Conservation (phyloP, 2,329 filamentous ascomycete species). For the Aspergillus sp. region DNA sequence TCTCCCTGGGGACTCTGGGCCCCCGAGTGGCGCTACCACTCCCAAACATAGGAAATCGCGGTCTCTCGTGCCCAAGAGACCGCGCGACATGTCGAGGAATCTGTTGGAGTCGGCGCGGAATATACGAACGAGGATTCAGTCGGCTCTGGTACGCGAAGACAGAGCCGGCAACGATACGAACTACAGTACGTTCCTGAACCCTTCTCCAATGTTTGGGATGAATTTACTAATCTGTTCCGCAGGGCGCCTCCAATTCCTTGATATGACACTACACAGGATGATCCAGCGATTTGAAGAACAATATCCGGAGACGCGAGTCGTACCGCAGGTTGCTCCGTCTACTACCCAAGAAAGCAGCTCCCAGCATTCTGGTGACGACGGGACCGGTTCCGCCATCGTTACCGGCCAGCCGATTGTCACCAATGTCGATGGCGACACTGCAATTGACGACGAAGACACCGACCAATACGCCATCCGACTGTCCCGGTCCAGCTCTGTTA, state of each 20-base stretch:
- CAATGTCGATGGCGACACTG: conserved; percentile 22
- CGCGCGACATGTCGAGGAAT: conserved; percentile 89
- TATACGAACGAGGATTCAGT: conserved; percentile 73
- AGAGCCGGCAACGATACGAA: conserved; percentile 62
- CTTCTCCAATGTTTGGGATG: conserved; percentile 1
- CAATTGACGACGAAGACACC: conserved; percentile 33
- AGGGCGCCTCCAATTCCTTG: conserved; percentile 76
- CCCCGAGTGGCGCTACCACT: conserved; percentile 46
- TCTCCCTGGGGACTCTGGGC: conserved; percentile 28
- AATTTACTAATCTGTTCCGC: conserved; percentile 18
- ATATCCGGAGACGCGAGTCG: conserved; percentile 73
- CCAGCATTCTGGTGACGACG: conserved; percentile 26
- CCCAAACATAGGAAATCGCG: conserved; percentile 44
- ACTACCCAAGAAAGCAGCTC: conserved; percentile 20
- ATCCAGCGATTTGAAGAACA: conserved; percentile 95
- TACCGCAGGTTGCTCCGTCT: conserved; percentile 13
- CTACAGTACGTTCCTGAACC: conserved; percentile 53
- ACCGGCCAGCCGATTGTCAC: conserved; percentile 23
- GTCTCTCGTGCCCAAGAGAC: conserved; percentile 50
- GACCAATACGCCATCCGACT: conserved; percentile 39
- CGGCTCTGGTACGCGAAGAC: conserved; percentile 68
- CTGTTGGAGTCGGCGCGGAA: conserved; percentile 79
- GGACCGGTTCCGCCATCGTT: conserved; percentile 9
- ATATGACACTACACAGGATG: conserved; percentile 78
- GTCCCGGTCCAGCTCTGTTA: conserved; percentile 55